phyloP scores from a whole-genome alignment of 345 rosid genomes.

The Eucalyptus erythrocorys region DNA sequence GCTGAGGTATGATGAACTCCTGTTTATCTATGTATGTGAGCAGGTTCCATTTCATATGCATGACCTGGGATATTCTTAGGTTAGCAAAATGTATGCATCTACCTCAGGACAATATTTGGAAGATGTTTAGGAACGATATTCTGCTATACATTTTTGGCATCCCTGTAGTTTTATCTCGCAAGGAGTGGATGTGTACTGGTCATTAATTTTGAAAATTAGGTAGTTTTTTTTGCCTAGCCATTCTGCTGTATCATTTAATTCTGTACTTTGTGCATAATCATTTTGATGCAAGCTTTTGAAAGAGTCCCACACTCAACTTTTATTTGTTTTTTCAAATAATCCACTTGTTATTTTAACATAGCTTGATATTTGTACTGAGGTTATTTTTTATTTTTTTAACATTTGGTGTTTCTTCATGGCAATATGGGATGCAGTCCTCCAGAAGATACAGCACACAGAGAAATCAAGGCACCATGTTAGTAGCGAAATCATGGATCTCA shows the following conservation, averaged over 20 bases:
- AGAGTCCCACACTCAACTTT: background rate
- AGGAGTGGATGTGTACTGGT: background rate
- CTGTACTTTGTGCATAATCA: background rate
- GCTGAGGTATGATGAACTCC: background rate
- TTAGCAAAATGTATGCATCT: background rate
- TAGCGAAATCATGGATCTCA: background rate
- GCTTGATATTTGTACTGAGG: background rate
- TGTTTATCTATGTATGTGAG: background rate
- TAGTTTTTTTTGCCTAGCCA: background rate
- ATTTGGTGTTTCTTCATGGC: conserved; percentile 5
- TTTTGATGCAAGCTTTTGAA: background rate
- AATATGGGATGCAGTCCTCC: conserved; percentile 14
- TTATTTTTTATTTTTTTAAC: background rate
- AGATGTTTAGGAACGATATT: background rate
- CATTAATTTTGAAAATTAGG: background rate
- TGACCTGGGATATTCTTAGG: background rate
- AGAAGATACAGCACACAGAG: background rate
- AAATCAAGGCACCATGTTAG: conserved; percentile 1
- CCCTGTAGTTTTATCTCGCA: background rate
- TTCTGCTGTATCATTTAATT: background rate
- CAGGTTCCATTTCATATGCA: background rate
- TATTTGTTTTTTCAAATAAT: background rate
- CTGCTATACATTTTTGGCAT: background rate
- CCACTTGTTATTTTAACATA: background rate
- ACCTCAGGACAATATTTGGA: background rate